phyloP scores from a whole-genome alignment of 1,139 yeast genomes.

The Hanseniaspora uvarum region DNA sequence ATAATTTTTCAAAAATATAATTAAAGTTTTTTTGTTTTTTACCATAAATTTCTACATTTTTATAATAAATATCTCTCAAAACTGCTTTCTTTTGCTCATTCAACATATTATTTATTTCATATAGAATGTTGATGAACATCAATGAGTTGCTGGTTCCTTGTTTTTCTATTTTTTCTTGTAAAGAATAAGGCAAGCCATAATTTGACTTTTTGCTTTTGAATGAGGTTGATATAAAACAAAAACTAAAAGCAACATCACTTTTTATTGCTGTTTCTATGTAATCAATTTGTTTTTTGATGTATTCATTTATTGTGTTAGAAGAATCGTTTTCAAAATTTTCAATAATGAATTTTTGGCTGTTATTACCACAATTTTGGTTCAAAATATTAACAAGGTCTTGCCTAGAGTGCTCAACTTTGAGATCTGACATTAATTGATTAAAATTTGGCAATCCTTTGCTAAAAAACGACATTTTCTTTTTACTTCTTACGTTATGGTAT shows the following conservation, averaged over 20 bases:
- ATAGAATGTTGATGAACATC: constrained; percentile 13
- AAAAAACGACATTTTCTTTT: not conserved
- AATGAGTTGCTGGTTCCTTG: not conserved
- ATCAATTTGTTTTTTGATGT: not conserved
- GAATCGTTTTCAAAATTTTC: not conserved
- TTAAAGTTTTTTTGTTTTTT: constrained; percentile 25
- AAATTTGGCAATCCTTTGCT: constrained; percentile 8
- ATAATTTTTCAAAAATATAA: constrained; percentile 23
- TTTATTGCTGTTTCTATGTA: not conserved
- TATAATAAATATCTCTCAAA: constrained; percentile 30
- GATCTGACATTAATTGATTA: not conserved
- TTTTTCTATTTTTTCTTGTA: not conserved
- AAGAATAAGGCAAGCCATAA: constrained; percentile 6
- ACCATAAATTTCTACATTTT: constrained; percentile 29
- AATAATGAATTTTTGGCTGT: not conserved
- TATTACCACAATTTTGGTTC: too few species aligned
- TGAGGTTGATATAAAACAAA: not conserved
- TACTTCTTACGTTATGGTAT: too few species aligned
- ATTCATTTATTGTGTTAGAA: not conserved
- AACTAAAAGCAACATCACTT: constrained; percentile 5
- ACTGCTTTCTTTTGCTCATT: constrained; percentile 23
- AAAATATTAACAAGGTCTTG: not conserved
- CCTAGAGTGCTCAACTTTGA: not conserved
- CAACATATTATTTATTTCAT: not conserved
- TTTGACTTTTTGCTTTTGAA: not conserved